A percentile compares a stretch with the other conserved stretches of the same genome.
These are phyloP conservation scores for Scheffersomyces stambukii DNA, from an alignment of 1,139 yeast genomes.

Conservation along the genomic window DNA sequence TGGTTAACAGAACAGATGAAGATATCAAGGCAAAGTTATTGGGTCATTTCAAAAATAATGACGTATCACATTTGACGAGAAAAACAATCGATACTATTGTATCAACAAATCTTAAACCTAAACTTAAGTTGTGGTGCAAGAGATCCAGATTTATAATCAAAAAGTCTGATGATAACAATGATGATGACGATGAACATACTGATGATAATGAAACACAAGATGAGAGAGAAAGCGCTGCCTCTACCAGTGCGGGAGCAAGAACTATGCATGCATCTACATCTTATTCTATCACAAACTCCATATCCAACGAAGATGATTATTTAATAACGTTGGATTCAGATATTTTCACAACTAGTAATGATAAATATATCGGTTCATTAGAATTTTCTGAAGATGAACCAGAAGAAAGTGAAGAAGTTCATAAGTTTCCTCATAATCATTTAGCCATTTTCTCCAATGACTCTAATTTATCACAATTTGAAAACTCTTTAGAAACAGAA, in stretches of 20 bases:
- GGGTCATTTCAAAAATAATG: conserved; percentile 21
- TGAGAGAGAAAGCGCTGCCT: conserved; percentile 4
- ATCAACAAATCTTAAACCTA: conserved; percentile 46
- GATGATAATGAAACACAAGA: conserved; percentile 19
- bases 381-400: no score
- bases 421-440: conserved; percentile 35
- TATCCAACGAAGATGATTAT: conserved; percentile 36
- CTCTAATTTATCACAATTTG: conserved; percentile 33
- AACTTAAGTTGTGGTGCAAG: conserved; percentile 38
- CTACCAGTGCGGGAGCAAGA: conserved; percentile 3
- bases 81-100: conserved; percentile 49
- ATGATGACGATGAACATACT: conserved; percentile 11
- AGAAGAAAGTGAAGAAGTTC: conserved; percentile 14
- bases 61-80: conserved; percentile 38
- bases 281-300: no score
- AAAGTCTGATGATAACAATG: conserved; percentile 20
- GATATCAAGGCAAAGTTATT: conserved; percentile 18
- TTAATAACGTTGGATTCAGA: conserved; percentile 32
- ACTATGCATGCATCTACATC: no score
- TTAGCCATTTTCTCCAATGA: conserved; percentile 38
- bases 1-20: conserved; percentile 20
- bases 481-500: conserved; percentile 25
- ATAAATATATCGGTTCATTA: conserved; percentile 14
- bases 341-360: conserved; percentile 31
- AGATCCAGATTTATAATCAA: conserved; percentile 46